Evolutionary conservation across 306 rosid genomes (phyloP).

Genomic region (Echinosophora koreensis): DNA sequence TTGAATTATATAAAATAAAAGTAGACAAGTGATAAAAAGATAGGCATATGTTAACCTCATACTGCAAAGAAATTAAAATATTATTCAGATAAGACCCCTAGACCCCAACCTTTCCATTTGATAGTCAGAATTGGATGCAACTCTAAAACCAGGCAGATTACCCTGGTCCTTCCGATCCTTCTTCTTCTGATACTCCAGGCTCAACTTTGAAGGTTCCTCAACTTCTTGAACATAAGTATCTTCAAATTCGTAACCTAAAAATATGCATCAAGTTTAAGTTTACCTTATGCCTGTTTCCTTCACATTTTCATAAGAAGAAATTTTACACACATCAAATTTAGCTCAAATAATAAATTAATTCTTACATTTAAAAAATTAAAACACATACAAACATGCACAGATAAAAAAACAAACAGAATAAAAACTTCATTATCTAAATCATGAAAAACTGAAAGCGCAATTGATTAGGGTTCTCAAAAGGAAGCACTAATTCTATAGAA

Average conservation of each 20-base stretch:
- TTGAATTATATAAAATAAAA: conserved; percentile 29
- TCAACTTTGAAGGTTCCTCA: conserved; percentile 75
- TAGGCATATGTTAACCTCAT: conserved; percentile 10
- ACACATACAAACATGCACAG: neutral
- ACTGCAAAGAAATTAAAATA: conserved; percentile 33
- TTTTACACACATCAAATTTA: conserved; percentile 14
- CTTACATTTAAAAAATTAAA: conserved; percentile 4
- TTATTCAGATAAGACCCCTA: conserved; percentile 30
- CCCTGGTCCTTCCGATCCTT: conserved; percentile 59
- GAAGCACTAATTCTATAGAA: conserved; percentile 39
- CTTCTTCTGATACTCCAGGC: conserved; percentile 62
- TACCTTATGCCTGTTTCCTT: conserved; percentile 19
- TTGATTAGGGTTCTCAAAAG: conserved; percentile 26
- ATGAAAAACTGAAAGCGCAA: conserved; percentile 17
- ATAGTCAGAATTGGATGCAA: conserved; percentile 79
- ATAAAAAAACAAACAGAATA: neutral
- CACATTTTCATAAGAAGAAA: conserved; percentile 25
- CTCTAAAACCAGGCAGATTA: conserved; percentile 80
- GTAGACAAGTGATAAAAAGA: conserved; percentile 34
- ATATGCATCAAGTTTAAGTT: conserved; percentile 37
- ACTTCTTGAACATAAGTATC: conserved; percentile 80
- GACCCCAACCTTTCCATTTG: conserved; percentile 74
- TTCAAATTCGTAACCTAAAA: conserved; percentile 74
- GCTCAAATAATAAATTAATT: conserved; percentile 35
- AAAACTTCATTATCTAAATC: conserved; percentile 6